These are phyloP conservation scores for Maudiozyma bulderi DNA, from an alignment of 805 yeast genomes.

Conservation along the genomic window DNA sequence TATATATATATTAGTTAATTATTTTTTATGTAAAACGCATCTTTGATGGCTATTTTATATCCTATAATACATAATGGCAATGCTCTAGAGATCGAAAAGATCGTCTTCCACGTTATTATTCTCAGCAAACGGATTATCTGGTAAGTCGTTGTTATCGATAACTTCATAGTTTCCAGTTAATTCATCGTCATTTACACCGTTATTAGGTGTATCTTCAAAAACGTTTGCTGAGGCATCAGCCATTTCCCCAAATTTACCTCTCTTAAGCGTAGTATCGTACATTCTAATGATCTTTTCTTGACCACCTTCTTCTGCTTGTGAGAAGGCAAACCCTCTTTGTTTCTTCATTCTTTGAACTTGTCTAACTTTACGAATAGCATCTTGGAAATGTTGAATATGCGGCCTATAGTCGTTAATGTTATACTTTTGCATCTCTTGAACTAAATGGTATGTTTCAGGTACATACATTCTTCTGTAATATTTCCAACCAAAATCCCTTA, in stretches of 20 bases:
- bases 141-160: not conserved
- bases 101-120: not conserved
- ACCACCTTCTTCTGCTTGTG: constrained; percentile 84
- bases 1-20: not conserved
- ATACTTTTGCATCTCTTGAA: constrained; percentile 93
- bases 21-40: no score
- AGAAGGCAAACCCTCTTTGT: constrained; percentile 97
- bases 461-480: constrained; percentile 83
- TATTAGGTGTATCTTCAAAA: constrained; percentile 13
- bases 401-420: constrained; percentile 91
- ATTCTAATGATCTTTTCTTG: constrained; percentile 86
- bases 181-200: not conserved
- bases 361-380: constrained; percentile 92
- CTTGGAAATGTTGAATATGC: constrained; percentile 93
- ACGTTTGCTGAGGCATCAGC: constrained; percentile 33
- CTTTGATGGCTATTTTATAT: not conserved
- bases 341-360: constrained; percentile 97
- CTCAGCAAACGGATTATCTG: constrained; percentile 12
- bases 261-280: constrained; percentile 84
- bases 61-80: not conserved
- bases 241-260: constrained; percentile 65
- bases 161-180: not conserved
- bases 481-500: constrained; percentile 90
- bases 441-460: constrained; percentile 90
- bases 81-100: not conserved